These are phyloP conservation scores for Penicillium decumbens DNA, from an alignment of 2,329 filamentous ascomycete genomes.

Conservation along the genomic window DNA sequence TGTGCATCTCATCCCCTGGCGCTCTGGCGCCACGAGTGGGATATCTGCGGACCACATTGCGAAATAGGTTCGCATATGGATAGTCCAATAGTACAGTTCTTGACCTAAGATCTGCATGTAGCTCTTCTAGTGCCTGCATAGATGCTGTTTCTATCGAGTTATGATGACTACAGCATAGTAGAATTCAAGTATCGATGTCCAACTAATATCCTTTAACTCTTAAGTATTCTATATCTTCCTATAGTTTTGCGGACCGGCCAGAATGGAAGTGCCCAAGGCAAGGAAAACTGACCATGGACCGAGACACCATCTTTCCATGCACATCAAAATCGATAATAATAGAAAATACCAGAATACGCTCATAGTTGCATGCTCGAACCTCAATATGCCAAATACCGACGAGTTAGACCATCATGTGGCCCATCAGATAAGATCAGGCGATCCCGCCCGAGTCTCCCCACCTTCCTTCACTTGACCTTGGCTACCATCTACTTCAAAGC, in stretches of 20 bases:
- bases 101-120: background rate
- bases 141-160: background rate
- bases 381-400: background rate
- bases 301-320: too few species aligned
- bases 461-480: conserved; percentile 3
- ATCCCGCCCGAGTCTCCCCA: conserved; percentile 7
- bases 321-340: too few species aligned
- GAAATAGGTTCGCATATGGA: conserved; percentile 11
- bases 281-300: too few species aligned
- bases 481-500: too few species aligned
- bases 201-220: too few species aligned
- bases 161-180: background rate
- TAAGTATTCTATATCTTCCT: too few species aligned
- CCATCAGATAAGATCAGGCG: conserved; percentile 38
- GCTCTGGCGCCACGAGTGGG: conserved; percentile 10
- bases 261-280: too few species aligned
- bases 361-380: background rate
- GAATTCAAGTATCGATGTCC: too few species aligned
- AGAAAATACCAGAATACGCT: too few species aligned
- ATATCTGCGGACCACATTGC: conserved; percentile 13
- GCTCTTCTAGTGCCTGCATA: background rate
- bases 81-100: conserved; percentile 15
- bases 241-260: too few species aligned
- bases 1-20: conserved; percentile 9
- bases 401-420: conserved; percentile 4